These are phyloP conservation scores for Vigna hirtella DNA, from an alignment of 306 rosid genomes.

Conservation along the genomic window DNA sequence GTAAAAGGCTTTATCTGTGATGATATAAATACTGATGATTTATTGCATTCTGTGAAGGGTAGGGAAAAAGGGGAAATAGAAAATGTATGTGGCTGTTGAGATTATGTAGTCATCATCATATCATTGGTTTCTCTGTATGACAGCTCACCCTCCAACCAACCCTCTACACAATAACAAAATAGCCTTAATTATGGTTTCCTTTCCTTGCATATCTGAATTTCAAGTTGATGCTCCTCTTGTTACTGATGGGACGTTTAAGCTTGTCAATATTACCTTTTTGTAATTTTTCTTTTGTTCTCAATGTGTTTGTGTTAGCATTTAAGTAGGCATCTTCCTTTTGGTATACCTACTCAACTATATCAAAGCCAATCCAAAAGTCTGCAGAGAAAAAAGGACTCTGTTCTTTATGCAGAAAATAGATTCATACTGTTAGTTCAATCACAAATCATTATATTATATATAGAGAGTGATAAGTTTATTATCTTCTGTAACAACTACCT, in stretches of 20 bases:
- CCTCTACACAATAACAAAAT: not conserved
- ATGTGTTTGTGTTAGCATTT: not conserved
- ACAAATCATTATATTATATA: too few relatives aligned
- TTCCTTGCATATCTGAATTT: constrained; percentile 14
- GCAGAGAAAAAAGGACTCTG: too few relatives aligned
- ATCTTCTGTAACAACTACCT: too few relatives aligned
- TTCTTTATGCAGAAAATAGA: too few relatives aligned
- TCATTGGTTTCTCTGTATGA: constrained; percentile 27
- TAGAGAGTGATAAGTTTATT: too few relatives aligned
- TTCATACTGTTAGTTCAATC: too few relatives aligned
- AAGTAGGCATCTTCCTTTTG: not conserved
- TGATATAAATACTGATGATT: constrained; percentile 14
- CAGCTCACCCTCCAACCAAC: constrained; percentile 37
- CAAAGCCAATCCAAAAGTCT: not conserved
- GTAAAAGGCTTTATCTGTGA: constrained; percentile 1
- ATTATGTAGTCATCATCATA: constrained; percentile 21
- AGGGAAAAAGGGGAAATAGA: not conserved
- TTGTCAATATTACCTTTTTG: constrained; percentile 4
- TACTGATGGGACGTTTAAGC: not conserved
- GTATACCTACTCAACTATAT: not conserved
- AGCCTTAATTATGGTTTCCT: constrained; percentile 32
- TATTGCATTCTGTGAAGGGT: constrained; percentile 3
- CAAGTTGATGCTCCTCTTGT: constrained; percentile 7
- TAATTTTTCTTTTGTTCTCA: too few relatives aligned
- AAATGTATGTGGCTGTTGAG: constrained; percentile 32